These are phyloP conservation scores for Colletotrichum aenigma DNA, from an alignment of 2,329 filamentous ascomycete genomes.

Conservation along the genomic window DNA sequence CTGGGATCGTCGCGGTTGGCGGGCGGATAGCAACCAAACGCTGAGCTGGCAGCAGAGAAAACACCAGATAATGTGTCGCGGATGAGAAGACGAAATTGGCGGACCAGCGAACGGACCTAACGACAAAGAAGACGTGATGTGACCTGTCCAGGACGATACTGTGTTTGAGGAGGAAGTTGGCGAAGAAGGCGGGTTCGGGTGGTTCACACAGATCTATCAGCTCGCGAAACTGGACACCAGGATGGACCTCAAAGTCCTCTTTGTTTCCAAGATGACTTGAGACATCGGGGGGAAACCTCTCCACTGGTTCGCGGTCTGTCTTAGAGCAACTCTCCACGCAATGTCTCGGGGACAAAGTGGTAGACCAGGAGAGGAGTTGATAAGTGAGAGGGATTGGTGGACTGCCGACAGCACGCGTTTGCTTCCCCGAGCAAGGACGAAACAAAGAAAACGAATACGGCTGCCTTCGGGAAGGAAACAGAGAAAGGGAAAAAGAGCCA, in stretches of 20 bases:
- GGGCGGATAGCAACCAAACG: conserved; percentile 1
- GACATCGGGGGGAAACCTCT: conserved; percentile 32
- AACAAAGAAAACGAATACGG: not conserved
- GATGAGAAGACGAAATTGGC: conserved; percentile 6
- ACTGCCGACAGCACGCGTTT: conserved; percentile 1
- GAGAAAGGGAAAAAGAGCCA: conserved; percentile 7
- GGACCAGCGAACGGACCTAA: not conserved
- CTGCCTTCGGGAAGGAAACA: not conserved
- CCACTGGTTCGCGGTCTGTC: conserved; percentile 25
- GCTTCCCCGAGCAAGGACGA: not conserved
- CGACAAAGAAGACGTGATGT: conserved; percentile 10
- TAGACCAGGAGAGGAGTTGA: not conserved
- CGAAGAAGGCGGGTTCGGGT: conserved; percentile 20
- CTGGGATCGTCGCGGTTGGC: not conserved
- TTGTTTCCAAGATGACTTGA: conserved; percentile 34
- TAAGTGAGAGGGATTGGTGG: not conserved
- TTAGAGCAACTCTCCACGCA: conserved; percentile 20
- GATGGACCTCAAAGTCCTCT: conserved; percentile 30
- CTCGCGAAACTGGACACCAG: conserved; percentile 16
- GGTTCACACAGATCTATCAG: conserved; percentile 26
- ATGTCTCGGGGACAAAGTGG: conserved; percentile 15
- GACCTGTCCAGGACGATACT: conserved; percentile 8
- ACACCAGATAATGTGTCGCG: not conserved
- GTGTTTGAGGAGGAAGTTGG: conserved; percentile 9
- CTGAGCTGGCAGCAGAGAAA: not conserved